phyloP scores from a whole-genome alignment of 2,329 filamentous ascomycete genomes.

The Fusarium miscanthi region DNA sequence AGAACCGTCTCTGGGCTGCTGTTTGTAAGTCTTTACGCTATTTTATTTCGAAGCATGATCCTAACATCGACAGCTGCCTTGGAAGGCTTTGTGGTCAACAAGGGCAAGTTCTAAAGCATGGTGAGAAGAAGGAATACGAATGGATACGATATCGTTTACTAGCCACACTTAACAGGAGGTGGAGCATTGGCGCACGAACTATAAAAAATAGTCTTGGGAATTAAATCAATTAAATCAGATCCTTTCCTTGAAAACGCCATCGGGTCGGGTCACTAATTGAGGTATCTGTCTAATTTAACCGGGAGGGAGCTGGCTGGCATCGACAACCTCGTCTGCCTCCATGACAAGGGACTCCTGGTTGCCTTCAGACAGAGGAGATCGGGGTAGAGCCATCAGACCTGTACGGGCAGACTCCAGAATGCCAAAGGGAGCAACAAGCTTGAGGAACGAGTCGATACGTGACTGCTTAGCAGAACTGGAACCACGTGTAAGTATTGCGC shows the following conservation, averaged over 20 bases:
- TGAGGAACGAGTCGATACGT: conserved; percentile 97
- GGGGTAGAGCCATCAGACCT: conserved; percentile 94
- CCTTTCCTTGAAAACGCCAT: conserved; percentile 46
- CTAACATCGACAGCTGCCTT: conserved; percentile 68
- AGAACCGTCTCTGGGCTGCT: conserved; percentile 93
- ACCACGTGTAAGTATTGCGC: conserved; percentile 39
- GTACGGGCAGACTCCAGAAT: conserved; percentile 96
- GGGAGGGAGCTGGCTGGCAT: conserved; percentile 91
- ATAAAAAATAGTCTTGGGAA: conserved; percentile 45
- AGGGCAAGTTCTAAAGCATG: conserved; percentile 73
- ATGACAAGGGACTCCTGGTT: conserved; percentile 77
- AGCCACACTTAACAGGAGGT: conserved; percentile 17
- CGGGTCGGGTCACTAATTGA: conserved; percentile 26
- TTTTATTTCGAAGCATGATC: background rate
- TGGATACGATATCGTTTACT: conserved; percentile 24
- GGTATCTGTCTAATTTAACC: conserved; percentile 66
- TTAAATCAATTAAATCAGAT: conserved; percentile 44
- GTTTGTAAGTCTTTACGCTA: conserved; percentile 67
- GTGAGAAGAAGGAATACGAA: background rate
- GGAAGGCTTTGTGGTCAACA: conserved; percentile 94
- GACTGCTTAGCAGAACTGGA: conserved; percentile 86
- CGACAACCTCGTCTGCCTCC: conserved; percentile 94
- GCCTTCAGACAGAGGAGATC: conserved; percentile 84
- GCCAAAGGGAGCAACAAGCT: conserved; percentile 92
- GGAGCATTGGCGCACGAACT: conserved; percentile 42